These are phyloP conservation scores for Gorgonomyces haynaldii DNA, from an alignment of 192 early-diverging fungal genomes.

Conservation along the genomic window DNA sequence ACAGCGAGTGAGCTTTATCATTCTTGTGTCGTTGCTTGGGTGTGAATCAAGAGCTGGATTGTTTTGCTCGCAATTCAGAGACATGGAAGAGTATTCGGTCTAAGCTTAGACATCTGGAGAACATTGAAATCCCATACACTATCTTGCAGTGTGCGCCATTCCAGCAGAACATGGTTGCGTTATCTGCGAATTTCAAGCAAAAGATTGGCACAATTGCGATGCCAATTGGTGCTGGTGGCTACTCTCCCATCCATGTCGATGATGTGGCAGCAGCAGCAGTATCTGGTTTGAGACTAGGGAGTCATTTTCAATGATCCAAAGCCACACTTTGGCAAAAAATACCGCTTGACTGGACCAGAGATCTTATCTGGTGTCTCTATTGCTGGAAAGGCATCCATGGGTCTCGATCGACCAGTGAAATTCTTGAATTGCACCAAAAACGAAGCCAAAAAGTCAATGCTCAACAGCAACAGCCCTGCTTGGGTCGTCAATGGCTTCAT, in stretches of 20 bases:
- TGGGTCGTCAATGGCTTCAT: background rate
- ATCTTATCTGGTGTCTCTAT: slow-evolving; percentile 17
- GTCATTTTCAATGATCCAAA: slow-evolving; percentile 5
- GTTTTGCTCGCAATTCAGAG: slow-evolving; percentile 4
- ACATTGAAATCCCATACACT: slow-evolving; percentile 12
- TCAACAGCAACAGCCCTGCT: background rate
- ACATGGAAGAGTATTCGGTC: slow-evolving; percentile 8
- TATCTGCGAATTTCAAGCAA: slow-evolving; percentile 5
- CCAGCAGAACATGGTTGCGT: slow-evolving; percentile 12
- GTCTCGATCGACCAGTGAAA: slow-evolving; percentile 19
- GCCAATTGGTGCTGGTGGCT: slow-evolving; percentile 14
- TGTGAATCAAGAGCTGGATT: slow-evolving; percentile 4
- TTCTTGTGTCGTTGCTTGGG: slow-evolving; percentile 13
- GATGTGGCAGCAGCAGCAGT: slow-evolving; percentile 16
- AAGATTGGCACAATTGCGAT: slow-evolving; percentile 11
- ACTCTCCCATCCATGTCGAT: slow-evolving; percentile 13
- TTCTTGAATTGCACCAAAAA: slow-evolving; percentile 11
- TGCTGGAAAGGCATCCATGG: slow-evolving; percentile 18
- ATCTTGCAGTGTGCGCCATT: slow-evolving; percentile 13
- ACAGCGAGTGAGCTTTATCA: slow-evolving; percentile 8
- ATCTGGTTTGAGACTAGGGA: too few relatives aligned
- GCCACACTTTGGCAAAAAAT: slow-evolving; percentile 6
- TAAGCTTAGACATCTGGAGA: slow-evolving; percentile 1
- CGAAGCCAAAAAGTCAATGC: background rate
- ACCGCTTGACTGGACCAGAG: slow-evolving; percentile 23